Evolutionary conservation across 129 eudicot species (phyloP).

Genomic region (Pittosporum tobira): DNA sequence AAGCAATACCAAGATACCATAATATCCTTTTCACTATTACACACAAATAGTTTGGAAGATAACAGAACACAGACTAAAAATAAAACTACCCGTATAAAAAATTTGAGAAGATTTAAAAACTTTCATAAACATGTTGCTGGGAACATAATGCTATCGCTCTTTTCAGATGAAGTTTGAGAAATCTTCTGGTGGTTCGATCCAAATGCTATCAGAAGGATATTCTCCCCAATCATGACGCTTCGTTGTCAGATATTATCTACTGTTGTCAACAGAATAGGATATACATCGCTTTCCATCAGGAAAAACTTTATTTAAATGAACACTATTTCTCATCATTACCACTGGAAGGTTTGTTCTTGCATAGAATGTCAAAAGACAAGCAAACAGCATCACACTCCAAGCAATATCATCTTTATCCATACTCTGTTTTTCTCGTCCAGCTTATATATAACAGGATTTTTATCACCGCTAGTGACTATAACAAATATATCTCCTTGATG

Average conservation of each 20-base stretch:
- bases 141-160: constrained; percentile 15
- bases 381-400: constrained; percentile 66
- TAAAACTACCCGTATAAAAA: too few relatives aligned
- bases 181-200: constrained; percentile 88
- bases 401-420: constrained; percentile 63
- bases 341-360: constrained; percentile 75
- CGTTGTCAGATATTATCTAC: constrained; percentile 70
- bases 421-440: constrained; percentile 53
- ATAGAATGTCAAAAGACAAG: constrained; percentile 69
- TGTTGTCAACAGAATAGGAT: constrained; percentile 59
- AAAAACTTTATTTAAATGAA: constrained; percentile 72
- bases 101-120: too few relatives aligned
- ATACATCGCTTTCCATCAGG: constrained; percentile 73
- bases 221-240: constrained; percentile 94
- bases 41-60: too few relatives aligned
- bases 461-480: constrained; percentile 61
- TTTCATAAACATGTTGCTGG: background rate
- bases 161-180: constrained; percentile 37
- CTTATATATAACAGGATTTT: constrained; percentile 70
- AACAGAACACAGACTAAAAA: too few relatives aligned
- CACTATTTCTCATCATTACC: constrained; percentile 70
- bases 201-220: constrained; percentile 78
- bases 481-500: constrained; percentile 67
- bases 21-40: too few relatives aligned
- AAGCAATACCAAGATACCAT: too few relatives aligned